Base-by-base conservation (phyloP, 2,329 filamentous ascomycete genomes). In the Diplodia sapinea region DNA sequence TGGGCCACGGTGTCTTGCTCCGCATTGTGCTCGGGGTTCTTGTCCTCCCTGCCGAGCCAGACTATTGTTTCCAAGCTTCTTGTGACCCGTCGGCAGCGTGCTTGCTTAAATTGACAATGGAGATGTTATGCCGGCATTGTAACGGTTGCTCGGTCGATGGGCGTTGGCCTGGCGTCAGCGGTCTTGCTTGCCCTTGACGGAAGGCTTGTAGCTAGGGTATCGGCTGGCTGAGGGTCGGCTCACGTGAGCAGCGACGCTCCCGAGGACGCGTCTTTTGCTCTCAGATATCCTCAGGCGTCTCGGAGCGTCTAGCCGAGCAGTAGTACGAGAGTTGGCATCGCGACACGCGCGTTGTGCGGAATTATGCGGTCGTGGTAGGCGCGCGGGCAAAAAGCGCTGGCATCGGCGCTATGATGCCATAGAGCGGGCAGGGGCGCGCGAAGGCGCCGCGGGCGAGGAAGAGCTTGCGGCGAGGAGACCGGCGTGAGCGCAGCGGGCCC, bases 11-110 rank as follows among this genome's bases (percentile, higher is more conserved):
- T 26, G 47, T 33, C 29, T 31, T 29, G 57, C 15, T 49, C 57
- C 17, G 59, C 47, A 31, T 63, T 17, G 59, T 63, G 57, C 57
- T 26, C 29, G 43, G 40, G 40, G 8, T 29, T 36, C 57, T 50
- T 50, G 57, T 62, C 26, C 57, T 51, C 59, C 59, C 59, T 63
- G 59, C 59, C 59, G 43, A 63, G 59, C 50, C 59, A 5, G 20
- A 36, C 13, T 38, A 20, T 51, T 52, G 29, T 51, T 63, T 36
- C 43, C 40, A 49, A 62, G 57, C 57, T 13, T 29, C 23, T 50
- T 63, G 59, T 63, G 29, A 26, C 29, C 31, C 59, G 8, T 13
- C 47, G 20, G 31, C 4, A 29, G 31, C 47, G 17, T 17, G 47
- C 47, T 15, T 29, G 15, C 26, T 13, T 23, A 15, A 1, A 20